Evolutionary conservation across 2,329 filamentous ascomycete genomes (phyloP), one percentile per base, ranked within the genome.

Genomic region (Aspergillus nomiae): DNA sequence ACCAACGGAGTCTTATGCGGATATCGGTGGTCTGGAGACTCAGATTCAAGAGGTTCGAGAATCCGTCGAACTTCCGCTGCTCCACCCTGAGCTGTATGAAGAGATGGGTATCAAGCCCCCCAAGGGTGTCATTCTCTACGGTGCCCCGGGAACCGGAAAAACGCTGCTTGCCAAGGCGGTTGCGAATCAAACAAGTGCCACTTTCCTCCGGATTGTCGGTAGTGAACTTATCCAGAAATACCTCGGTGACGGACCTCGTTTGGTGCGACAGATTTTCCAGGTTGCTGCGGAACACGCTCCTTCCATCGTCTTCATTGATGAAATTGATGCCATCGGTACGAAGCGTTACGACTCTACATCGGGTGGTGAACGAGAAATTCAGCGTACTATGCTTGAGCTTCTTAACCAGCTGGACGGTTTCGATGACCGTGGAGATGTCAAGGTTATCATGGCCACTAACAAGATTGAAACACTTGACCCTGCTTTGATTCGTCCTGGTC

Each of bases 81-180:
- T 99, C 63, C 95, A 99, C 77, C 95, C 95, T 0, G 95, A 99
- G 81, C 83, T 99, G 58, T 99, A 99, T 81, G 95, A 99, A 80
- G 95, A 99, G 84, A 99, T 99, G 95, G 95, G 95, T 75, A 98
- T 99, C 86, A 99, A 99, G 81, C 95, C 95, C 5, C 95, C 95
- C 65, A 99, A 99, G 86, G 95, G 95, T 86, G 95, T 99, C 72
- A 99, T 99, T 74, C 89, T 99, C 30, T 99, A 99, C 78, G 95
- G 95, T 82, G 93, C 92, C 6, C 95, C 95, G 0, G 95, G 95
- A 79, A 99, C 95, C 10, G 95, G 95, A 80, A 99, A 98, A 84
- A 98, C 94, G 6, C 84, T 97, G 3, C 84, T 99, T 62, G 95
- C 95, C 65, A 98, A 98, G 83, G 95, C 95, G 11, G 95, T 99